Evolutionary conservation across 2,329 filamentous ascomycete genomes (phyloP).

Genomic region (Epichloe amarillans): DNA sequence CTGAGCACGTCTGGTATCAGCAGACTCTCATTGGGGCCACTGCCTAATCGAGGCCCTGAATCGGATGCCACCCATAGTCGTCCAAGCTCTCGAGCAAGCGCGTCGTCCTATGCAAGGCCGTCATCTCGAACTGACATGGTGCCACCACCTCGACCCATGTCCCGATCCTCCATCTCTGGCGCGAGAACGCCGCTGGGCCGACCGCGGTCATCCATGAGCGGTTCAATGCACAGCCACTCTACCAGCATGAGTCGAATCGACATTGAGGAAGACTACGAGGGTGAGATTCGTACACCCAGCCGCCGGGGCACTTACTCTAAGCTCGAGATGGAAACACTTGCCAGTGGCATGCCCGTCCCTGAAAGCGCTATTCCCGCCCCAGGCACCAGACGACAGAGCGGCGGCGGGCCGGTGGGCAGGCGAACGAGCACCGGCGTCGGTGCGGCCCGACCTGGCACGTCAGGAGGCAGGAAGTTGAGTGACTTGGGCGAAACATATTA

Average conservation of each 20-base stretch:
- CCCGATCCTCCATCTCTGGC: conserved; percentile 47
- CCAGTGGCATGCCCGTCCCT: conserved; percentile 27
- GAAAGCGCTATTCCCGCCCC: conserved; percentile 35
- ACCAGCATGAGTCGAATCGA: conserved; percentile 44
- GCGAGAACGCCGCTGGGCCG: conserved; percentile 54
- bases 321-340: conserved; percentile 27
- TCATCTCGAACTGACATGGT: conserved; percentile 40
- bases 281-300: conserved; percentile 37
- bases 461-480: conserved; percentile 27
- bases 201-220: conserved; percentile 58
- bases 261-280: conserved; percentile 26
- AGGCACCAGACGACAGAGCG: conserved; percentile 29
- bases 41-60: conserved; percentile 42
- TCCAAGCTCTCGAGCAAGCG: conserved; percentile 60
- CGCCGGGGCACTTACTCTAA: conserved; percentile 40
- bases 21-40: conserved; percentile 48
- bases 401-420: conserved; percentile 26
- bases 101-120: conserved; percentile 40
- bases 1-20: conserved; percentile 50
- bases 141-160: conserved; percentile 45
- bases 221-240: conserved; percentile 45
- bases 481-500: conserved; percentile 44
- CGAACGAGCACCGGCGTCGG: conserved; percentile 28
- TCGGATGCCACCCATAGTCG: conserved; percentile 39
- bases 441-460: conserved; percentile 18